Evolutionary conservation across 2,329 filamentous ascomycete genomes (phyloP), one percentile per base, ranked within the genome.

Genomic region (Phialophora tarda): DNA sequence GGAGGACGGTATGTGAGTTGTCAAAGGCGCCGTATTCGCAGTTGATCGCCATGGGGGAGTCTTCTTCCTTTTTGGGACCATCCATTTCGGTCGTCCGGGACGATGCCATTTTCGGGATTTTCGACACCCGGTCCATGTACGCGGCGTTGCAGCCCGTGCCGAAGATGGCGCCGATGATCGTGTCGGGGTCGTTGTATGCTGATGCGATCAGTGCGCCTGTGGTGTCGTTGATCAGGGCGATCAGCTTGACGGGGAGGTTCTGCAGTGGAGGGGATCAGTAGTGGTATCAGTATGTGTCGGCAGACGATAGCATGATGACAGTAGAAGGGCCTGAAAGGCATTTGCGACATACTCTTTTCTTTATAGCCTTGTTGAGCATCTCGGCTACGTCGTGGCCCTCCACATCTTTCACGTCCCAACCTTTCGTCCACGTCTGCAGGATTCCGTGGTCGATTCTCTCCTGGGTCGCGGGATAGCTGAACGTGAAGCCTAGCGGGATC

Each of bases 341-440:
- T 44, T 7, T 1, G 38, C 17, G 6, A n/a, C 38, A 8, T 44
- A 91, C 89, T 75, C 88, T 83, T 77, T 88, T 88, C 66, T 85
- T 82, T 51, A 96, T 81, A 14, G 91, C 91, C 60, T 84, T 86
- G 78, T 93, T 89, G 47, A 97, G 88, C 82, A 93, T 89, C 55
- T 89, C 89, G 1, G 94, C 91, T 14, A 96, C 89, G 74, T 97
- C 93, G 56, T 92, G 75, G 61, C 92, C 92, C 80, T 96, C 92
- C 50, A 96, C 91, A n/a, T 91, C 92, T 8, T 86, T 82, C 77
- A 97, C 96, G 76, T 97, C 93, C 76, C 97, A 97, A 2, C 94
- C 94, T 83, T 98, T 98, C 73, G 94, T 97, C 94, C 94, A 98
- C 72, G 93, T 89, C 80, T 97, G 93, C 65, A 97, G 85, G 47